phyloP scores from a whole-genome alignment of 2,329 filamentous ascomycete genomes.

The Arthrobotrys megalospora region DNA sequence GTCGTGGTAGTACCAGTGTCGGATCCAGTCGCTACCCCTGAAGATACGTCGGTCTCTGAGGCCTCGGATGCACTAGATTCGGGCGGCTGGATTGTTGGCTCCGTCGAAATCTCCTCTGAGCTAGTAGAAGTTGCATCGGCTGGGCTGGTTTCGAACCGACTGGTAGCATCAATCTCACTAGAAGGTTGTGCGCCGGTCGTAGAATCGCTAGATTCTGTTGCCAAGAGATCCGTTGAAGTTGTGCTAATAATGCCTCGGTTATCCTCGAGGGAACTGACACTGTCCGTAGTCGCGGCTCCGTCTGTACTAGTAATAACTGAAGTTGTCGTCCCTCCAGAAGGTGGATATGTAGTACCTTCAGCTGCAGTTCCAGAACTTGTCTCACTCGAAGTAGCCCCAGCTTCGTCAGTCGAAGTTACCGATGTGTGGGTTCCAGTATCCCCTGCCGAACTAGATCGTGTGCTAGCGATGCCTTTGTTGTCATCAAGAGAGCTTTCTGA shows the following conservation, averaged over 20 bases:
- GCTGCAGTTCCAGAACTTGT: not conserved
- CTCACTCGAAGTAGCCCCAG: not conserved
- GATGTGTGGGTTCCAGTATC: not conserved
- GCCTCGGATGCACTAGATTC: not conserved
- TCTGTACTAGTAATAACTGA: not conserved
- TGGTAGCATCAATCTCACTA: not conserved
- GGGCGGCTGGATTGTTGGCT: not conserved
- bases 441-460: not conserved
- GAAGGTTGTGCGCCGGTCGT: not conserved
- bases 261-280: not conserved
- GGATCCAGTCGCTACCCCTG: not conserved
- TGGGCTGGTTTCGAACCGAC: not conserved
- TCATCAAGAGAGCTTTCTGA: constrained; percentile 1
- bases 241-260: constrained; percentile 22
- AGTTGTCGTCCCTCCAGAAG: not conserved
- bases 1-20: not conserved
- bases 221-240: not conserved
- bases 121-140: not conserved
- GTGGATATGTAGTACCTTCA: not conserved
- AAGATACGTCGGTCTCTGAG: not conserved
- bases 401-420: not conserved
- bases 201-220: not conserved
- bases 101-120: not conserved
- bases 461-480: not conserved
- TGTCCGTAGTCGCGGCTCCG: not conserved